phyloP scores from a whole-genome alignment of 495 filamentous ascomycete genomes.

The Cryomyces minteri region DNA sequence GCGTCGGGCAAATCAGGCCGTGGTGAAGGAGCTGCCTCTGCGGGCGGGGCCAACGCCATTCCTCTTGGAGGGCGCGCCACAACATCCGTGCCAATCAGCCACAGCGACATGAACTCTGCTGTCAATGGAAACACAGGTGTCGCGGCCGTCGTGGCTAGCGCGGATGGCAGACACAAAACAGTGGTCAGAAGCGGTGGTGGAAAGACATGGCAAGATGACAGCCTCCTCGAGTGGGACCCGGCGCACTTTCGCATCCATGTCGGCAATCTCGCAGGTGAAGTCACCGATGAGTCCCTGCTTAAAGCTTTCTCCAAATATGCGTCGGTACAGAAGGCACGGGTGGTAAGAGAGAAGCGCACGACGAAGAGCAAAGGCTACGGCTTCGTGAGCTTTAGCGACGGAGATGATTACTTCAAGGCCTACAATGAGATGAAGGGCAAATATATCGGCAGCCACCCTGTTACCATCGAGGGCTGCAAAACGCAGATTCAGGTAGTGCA shows the following conservation, averaged over 20 bases:
- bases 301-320: slow-evolving; percentile 85
- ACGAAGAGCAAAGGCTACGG: slow-evolving; percentile 92
- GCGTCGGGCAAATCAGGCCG: slow-evolving; percentile 11
- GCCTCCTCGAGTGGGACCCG: slow-evolving; percentile 89
- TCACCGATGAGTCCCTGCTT: slow-evolving; percentile 84
- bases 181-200: slow-evolving; percentile 78
- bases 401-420: slow-evolving; percentile 87
- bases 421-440: slow-evolving; percentile 98
- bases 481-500: slow-evolving; percentile 69
- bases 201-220: slow-evolving; percentile 70
- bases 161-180: slow-evolving; percentile 40
- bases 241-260: slow-evolving; percentile 89
- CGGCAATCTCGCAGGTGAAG: slow-evolving; percentile 94
- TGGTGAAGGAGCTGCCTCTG: slow-evolving; percentile 15
- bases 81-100: slow-evolving; percentile 23
- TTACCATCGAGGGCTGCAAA: slow-evolving; percentile 66
- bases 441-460: slow-evolving; percentile 54
- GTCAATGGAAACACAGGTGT: slow-evolving; percentile 22
- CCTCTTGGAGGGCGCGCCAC: slow-evolving; percentile 21
- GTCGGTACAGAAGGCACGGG: slow-evolving; percentile 78
- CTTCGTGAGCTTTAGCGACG: slow-evolving; percentile 88
- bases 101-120: slow-evolving; percentile 18
- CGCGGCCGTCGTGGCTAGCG: slow-evolving; percentile 5
- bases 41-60: slow-evolving; percentile 28
- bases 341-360: slow-evolving; percentile 89